phyloP scores from a whole-genome alignment of 179 eudicot genomes.

The Actinidia chinensis region DNA sequence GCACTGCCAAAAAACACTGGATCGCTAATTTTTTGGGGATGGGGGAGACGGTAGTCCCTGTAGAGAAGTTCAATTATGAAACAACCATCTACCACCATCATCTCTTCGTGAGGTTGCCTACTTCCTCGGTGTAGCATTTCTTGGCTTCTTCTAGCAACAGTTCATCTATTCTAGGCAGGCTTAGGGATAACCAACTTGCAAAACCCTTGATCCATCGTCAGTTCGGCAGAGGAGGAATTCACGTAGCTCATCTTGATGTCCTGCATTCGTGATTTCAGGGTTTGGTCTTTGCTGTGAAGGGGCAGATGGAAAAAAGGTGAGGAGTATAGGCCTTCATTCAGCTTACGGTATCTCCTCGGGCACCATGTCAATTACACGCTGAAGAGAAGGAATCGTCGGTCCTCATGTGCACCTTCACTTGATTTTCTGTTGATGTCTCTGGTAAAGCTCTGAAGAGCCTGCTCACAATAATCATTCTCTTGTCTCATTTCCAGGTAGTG shows the following conservation, averaged over 20 bases:
- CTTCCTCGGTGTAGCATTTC: background rate
- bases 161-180: too few species aligned
- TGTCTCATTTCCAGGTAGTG: too few species aligned
- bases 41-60: too few species aligned
- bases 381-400: background rate
- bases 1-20: background rate
- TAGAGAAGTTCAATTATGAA: background rate
- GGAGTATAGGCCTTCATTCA: background rate
- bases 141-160: background rate
- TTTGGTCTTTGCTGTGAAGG: background rate
- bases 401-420: fast-evolving
- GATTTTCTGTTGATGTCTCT: background rate
- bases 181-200: too few species aligned
- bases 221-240: background rate
- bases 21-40: background rate
- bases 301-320: constrained; percentile 3
- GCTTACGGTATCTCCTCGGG: background rate
- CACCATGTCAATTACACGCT: background rate
- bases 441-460: background rate
- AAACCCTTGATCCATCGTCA: background rate
- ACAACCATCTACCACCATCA: background rate
- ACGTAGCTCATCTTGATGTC: background rate
- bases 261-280: background rate
- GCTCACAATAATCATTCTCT: background rate
- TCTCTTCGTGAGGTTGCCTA: background rate